Percentiles rank a stretch among this genome's conserved stretches.
These are phyloP conservation scores for Lichtheimia ornata DNA, from an alignment of 371 early-diverging fungal genomes.

Conservation along the genomic window DNA sequence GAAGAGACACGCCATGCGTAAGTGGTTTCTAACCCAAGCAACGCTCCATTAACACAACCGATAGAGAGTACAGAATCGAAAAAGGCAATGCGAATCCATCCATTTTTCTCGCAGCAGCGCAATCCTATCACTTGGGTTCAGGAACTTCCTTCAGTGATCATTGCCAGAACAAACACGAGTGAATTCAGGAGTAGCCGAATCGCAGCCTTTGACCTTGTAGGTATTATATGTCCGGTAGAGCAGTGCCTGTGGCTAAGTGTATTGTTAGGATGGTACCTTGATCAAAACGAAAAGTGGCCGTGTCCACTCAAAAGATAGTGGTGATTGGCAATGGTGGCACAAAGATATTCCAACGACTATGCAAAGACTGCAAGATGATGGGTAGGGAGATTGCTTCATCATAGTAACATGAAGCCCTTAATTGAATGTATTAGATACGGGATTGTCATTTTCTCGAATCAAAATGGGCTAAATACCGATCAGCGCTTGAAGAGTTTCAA, in stretches of 20 bases:
- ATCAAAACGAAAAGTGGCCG: slow-evolving; percentile 65
- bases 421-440: slow-evolving; percentile 43
- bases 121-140: slow-evolving; percentile 13
- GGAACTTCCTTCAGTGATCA: slow-evolving; percentile 14
- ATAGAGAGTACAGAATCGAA: background rate
- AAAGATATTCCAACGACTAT: slow-evolving; percentile 56
- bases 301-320: slow-evolving; percentile 63
- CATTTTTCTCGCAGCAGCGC: slow-evolving; percentile 14
- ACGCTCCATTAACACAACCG: background rate
- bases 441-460: slow-evolving; percentile 78
- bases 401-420: background rate
- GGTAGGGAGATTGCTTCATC: slow-evolving; percentile 42
- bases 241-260: background rate
- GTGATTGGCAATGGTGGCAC: slow-evolving; percentile 83
- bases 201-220: slow-evolving; percentile 83
- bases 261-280: slow-evolving; percentile 69
- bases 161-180: slow-evolving; percentile 11
- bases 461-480: slow-evolving; percentile 54
- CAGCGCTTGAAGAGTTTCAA: slow-evolving; percentile 54
- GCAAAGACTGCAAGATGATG: slow-evolving; percentile 54
- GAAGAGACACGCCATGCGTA: background rate
- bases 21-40: background rate
- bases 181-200: slow-evolving; percentile 45
- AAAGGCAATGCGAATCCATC: slow-evolving; percentile 13
- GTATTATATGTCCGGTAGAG: background rate